Conservation (phyloP, 257 asterid genomes). For the Fraxinus pennsylvanica region DNA sequence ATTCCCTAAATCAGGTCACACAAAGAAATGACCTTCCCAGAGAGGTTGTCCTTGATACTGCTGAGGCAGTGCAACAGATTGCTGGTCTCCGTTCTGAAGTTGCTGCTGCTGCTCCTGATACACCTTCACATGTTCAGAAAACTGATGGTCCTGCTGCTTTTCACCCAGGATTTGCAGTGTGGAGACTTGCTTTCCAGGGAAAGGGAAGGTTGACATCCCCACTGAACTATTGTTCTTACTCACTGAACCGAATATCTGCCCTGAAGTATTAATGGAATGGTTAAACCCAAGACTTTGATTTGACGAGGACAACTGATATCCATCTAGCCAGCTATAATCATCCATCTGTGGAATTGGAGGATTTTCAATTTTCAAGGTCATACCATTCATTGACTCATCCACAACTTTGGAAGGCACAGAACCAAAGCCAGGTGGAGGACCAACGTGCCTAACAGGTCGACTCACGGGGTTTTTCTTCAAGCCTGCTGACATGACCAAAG, state of each 20-base stretch:
- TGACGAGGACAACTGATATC: slow-evolving; percentile 62
- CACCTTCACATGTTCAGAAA: slow-evolving; percentile 52
- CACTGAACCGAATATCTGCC: slow-evolving; percentile 37
- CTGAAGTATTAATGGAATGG: slow-evolving; percentile 46
- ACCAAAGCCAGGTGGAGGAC: slow-evolving; percentile 99
- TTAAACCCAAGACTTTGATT: slow-evolving; percentile 55
- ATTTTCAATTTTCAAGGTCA: slow-evolving; percentile 45
- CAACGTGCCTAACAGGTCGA: slow-evolving; percentile 80
- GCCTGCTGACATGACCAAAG: slow-evolving; percentile 53
- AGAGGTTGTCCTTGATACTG: slow-evolving; percentile 77
- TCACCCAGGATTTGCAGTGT: slow-evolving; percentile 48
- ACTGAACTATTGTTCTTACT: slow-evolving; percentile 47
- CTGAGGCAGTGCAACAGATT: slow-evolving; percentile 51
- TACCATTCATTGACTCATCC: slow-evolving; percentile 49
- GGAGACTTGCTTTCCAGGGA: slow-evolving; percentile 79
- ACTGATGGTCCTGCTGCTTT: slow-evolving; percentile 53
- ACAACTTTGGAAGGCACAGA: slow-evolving; percentile 61
- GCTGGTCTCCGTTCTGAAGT: slow-evolving; percentile 58
- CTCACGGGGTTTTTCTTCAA: slow-evolving; percentile 81
- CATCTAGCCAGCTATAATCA: slow-evolving; percentile 93
- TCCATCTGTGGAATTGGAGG: slow-evolving; percentile 50
- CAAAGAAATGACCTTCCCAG: slow-evolving; percentile 70
- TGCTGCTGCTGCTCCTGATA: slow-evolving; percentile 67
- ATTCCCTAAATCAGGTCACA: slow-evolving; percentile 60
- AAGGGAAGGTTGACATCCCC: slow-evolving; percentile 64